Conservation (phyloP, 2,329 filamentous ascomycete genomes). For the Claviceps capensis region DNA sequence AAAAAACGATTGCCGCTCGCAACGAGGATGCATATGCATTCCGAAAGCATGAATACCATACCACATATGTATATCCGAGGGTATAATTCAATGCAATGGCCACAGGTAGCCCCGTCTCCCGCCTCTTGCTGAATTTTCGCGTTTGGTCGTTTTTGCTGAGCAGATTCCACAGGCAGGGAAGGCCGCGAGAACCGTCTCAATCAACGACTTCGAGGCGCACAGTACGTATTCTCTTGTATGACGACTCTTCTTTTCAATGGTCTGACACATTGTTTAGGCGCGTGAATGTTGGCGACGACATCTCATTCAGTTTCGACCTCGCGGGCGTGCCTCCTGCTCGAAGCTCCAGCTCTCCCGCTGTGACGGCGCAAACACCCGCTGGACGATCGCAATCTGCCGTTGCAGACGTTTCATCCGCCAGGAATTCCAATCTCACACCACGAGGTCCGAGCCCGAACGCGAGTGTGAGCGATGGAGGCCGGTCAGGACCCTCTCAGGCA, state of each 20-base stretch:
- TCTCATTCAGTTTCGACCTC: conserved; percentile 43
- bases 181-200: conserved; percentile 49
- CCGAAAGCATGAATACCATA: neutral
- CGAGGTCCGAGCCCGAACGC: neutral
- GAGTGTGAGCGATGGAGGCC: neutral
- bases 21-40: neutral
- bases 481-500: neutral
- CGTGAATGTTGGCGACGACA: conserved; percentile 45
- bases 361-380: neutral
- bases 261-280: conserved; percentile 22
- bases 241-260: neutral
- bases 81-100: neutral
- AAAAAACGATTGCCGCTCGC: neutral
- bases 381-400: neutral
- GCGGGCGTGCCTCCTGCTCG: conserved; percentile 23
- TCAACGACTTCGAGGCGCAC: conserved; percentile 50
- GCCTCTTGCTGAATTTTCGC: neutral
- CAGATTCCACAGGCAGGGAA: conserved; percentile 20
- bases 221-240: conserved; percentile 28
- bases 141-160: neutral
- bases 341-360: conserved; percentile 6
- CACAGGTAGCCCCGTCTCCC: neutral
- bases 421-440: neutral
- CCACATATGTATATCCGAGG: neutral
- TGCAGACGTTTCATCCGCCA: neutral